A percentile compares a stretch with the other conserved stretches of the same genome.
Evolutionary conservation across 345 rosid genomes (phyloP).

Genomic region (Eucalyptus polyanthemos): DNA sequence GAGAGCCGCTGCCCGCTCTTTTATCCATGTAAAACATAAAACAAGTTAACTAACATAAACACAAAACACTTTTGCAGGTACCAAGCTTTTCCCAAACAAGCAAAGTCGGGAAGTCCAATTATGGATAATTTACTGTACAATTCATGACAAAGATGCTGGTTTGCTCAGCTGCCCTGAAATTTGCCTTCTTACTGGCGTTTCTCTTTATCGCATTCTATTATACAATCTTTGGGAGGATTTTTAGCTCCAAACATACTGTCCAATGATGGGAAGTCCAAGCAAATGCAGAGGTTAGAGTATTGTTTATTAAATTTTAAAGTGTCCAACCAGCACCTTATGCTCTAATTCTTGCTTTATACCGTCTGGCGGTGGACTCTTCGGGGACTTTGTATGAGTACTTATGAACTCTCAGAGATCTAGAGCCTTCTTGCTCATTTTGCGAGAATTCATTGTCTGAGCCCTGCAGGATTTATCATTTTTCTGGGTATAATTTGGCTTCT

Average conservation of each 20-base stretch:
- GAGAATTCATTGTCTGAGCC: not conserved
- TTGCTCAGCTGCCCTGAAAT: not conserved
- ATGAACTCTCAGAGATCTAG: not conserved
- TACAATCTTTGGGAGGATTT: not conserved
- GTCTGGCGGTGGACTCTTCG: slow-evolving; percentile 86
- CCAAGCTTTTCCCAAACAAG: not conserved
- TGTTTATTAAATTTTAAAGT: not conserved
- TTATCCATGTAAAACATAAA: not conserved
- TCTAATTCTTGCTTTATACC: not conserved
- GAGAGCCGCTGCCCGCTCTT: not conserved
- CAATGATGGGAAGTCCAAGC: not conserved
- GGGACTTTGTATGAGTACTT: slow-evolving; percentile 55
- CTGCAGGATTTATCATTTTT: slow-evolving; percentile 76
- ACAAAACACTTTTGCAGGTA: not conserved
- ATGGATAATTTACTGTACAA: not conserved
- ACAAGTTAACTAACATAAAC: not conserved
- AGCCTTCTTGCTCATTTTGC: not conserved
- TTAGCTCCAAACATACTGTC: not conserved
- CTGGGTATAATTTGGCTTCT: slow-evolving; percentile 75
- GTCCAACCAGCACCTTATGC: not conserved
- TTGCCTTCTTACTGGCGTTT: not conserved
- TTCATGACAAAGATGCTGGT: not conserved
- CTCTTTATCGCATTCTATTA: not conserved
- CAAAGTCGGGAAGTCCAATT: not conserved
- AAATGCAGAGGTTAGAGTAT: not conserved